Percentiles rank a stretch among this genome's conserved stretches.
Evolutionary conservation across 805 yeast genomes (phyloP).

Genomic region (Candida railenensis): DNA sequence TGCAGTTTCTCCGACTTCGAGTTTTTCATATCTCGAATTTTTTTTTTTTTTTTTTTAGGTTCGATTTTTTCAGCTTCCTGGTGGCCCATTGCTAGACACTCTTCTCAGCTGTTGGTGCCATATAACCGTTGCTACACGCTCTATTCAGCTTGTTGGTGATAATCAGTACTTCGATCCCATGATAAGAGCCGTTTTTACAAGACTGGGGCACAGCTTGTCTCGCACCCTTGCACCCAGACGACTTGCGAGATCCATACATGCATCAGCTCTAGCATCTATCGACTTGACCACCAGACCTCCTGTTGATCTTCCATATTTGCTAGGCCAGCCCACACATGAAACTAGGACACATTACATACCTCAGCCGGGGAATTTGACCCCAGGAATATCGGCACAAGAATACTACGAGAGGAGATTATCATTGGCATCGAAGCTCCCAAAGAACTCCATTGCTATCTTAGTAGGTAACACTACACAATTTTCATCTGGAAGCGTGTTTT

Average conservation of each 20-base stretch:
- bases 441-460: constrained; percentile 66
- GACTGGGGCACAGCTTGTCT: background rate
- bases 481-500: constrained; percentile 89
- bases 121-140: no score
- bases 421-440: constrained; percentile 59
- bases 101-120: no score
- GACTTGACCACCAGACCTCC: constrained; percentile 22
- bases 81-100: no score
- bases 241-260: background rate
- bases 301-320: constrained; percentile 29
- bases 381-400: constrained; percentile 83
- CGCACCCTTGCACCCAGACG: background rate
- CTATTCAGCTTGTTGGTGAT: no score
- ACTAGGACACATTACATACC: constrained; percentile 76
- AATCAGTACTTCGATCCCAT: background rate
- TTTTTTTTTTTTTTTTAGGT: no score
- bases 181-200: background rate
- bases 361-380: constrained; percentile 76
- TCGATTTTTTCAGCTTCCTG: no score
- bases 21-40: background rate
- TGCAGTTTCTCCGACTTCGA: background rate
- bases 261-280: background rate
- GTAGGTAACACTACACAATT: constrained; percentile 71
- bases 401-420: constrained; percentile 68
- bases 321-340: constrained; percentile 88